These are phyloP conservation scores for Lasiosphaeria ovina DNA, from an alignment of 495 filamentous ascomycete species.

Conservation along the genomic window DNA sequence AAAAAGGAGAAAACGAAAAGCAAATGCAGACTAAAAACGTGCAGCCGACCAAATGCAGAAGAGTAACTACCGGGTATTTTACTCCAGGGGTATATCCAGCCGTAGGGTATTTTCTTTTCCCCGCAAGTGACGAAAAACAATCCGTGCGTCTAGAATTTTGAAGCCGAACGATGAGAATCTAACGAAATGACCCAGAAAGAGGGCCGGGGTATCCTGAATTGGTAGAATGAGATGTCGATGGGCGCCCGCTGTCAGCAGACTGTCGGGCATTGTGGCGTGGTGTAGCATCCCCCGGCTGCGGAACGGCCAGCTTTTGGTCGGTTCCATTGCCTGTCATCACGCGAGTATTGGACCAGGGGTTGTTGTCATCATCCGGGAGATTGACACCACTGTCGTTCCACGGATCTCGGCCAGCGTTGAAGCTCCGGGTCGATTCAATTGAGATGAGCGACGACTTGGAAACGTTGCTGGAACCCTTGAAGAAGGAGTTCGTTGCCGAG, in stretches of 20 bases:
- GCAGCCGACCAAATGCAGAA: constrained; percentile 61
- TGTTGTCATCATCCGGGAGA: constrained; percentile 76
- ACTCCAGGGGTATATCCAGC: constrained; percentile 59
- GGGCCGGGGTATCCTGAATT: constrained; percentile 90
- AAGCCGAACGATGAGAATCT: constrained; percentile 48
- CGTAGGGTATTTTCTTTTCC: constrained; percentile 47
- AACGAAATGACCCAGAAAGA: constrained; percentile 76
- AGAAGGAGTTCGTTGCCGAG: constrained; percentile 73
- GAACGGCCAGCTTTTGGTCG: constrained; percentile 63
- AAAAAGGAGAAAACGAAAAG: neutral
- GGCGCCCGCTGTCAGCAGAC: constrained; percentile 86
- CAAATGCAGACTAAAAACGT: constrained; percentile 10
- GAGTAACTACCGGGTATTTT: constrained; percentile 50
- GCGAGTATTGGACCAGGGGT: constrained; percentile 58
- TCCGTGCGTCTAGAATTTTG: constrained; percentile 38
- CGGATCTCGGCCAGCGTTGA: constrained; percentile 84
- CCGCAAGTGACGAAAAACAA: constrained; percentile 29
- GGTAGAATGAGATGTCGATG: constrained; percentile 89
- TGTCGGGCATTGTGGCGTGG: constrained; percentile 76
- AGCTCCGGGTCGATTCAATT: constrained; percentile 85
- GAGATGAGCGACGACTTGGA: constrained; percentile 92
- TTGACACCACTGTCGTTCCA: constrained; percentile 97
- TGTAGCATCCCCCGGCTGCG: constrained; percentile 72
- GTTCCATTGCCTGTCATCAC: constrained; percentile 56
- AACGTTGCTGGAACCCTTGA: constrained; percentile 91